Conservation (phyloP, 2,329 filamentous ascomycete genomes). For the Alternaria sp. region DNA sequence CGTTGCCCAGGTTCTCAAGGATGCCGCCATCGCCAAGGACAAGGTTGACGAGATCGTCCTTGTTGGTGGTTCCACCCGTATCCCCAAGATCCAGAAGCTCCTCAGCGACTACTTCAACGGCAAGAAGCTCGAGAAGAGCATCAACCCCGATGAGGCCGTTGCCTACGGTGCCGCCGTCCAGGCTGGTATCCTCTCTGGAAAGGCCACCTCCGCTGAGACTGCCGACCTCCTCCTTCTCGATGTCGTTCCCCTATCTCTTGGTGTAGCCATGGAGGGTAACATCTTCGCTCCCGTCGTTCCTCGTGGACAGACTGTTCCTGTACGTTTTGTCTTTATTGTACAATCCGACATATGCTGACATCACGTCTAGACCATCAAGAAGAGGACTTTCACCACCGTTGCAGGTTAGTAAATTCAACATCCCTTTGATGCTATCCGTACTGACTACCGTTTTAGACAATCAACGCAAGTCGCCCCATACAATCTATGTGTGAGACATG, state of each 20-base stretch:
- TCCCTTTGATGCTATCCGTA: neutral
- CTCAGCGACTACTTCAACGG: slow-evolving; percentile 98
- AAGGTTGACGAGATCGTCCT: slow-evolving; percentile 98
- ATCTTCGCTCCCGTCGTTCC: slow-evolving; percentile 95
- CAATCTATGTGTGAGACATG: neutral
- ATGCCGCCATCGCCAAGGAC: slow-evolving; percentile 85
- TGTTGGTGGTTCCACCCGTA: slow-evolving; percentile 98
- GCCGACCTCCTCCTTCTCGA: slow-evolving; percentile 94
- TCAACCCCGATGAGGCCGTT: slow-evolving; percentile 99
- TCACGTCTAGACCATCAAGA: slow-evolving; percentile 67
- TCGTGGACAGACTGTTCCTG: slow-evolving; percentile 66
- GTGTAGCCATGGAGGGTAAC: slow-evolving; percentile 99
- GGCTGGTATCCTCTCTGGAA: slow-evolving; percentile 97
- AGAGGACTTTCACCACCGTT: slow-evolving; percentile 88
- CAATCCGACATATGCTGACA: slow-evolving; percentile 1
- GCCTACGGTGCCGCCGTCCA: slow-evolving; percentile 99
- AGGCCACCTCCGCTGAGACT: slow-evolving; percentile 95
- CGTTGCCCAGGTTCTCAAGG: slow-evolving; percentile 95
- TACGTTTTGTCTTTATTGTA: neutral
- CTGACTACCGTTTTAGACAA: slow-evolving; percentile 10
- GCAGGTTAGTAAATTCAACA: slow-evolving; percentile 52
- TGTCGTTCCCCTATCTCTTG: slow-evolving; percentile 93
- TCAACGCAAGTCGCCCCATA: neutral
- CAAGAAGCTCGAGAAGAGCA: slow-evolving; percentile 99
- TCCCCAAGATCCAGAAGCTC: slow-evolving; percentile 98